Conservation (phyloP, 2,329 filamentous ascomycete species). For the Fusarium sp. region DNA sequence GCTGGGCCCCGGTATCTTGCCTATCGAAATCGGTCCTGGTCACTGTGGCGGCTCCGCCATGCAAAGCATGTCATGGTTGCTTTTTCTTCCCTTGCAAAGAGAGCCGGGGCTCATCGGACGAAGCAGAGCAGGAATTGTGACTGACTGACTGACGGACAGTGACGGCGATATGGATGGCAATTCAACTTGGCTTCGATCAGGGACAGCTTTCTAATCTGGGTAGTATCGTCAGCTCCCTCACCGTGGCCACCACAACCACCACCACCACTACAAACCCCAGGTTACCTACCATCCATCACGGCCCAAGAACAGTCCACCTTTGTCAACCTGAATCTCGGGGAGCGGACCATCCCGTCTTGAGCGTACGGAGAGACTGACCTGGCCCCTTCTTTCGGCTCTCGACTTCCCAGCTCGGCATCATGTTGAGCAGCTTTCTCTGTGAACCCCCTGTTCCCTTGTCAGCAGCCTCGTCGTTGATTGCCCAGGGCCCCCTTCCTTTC, state of each 20-base stretch:
- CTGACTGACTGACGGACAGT: background rate
- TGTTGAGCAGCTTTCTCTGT: slow-evolving; percentile 15
- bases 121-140: slow-evolving; percentile 2
- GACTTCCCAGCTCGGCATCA: slow-evolving; percentile 25
- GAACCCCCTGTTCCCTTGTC: slow-evolving; percentile 17
- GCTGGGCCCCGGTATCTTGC: slow-evolving; percentile 2
- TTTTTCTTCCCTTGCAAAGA: slow-evolving; percentile 23
- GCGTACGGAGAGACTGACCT: slow-evolving; percentile 8
- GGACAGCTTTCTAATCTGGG: background rate
- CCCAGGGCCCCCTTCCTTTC: slow-evolving; percentile 35
- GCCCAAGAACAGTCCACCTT: slow-evolving; percentile 11
- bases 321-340: slow-evolving; percentile 37
- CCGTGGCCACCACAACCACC: background rate
- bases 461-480: slow-evolving; percentile 8
- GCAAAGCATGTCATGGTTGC: slow-evolving; percentile 35
- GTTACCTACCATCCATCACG: background rate
- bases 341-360: slow-evolving; percentile 39
- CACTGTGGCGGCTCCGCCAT: slow-evolving; percentile 26
- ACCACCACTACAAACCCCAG: background rate
- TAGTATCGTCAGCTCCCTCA: background rate
- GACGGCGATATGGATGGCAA: background rate
- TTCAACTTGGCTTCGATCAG: slow-evolving; percentile 5
- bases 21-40: background rate
- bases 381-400: slow-evolving; percentile 31
- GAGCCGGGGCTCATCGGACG: slow-evolving; percentile 12